A percentile compares a stretch with the other conserved stretches of the same genome.
These are phyloP conservation scores for Pythium pectinolyticum DNA, from an alignment of 352 stramenopile species.

Conservation along the genomic window DNA sequence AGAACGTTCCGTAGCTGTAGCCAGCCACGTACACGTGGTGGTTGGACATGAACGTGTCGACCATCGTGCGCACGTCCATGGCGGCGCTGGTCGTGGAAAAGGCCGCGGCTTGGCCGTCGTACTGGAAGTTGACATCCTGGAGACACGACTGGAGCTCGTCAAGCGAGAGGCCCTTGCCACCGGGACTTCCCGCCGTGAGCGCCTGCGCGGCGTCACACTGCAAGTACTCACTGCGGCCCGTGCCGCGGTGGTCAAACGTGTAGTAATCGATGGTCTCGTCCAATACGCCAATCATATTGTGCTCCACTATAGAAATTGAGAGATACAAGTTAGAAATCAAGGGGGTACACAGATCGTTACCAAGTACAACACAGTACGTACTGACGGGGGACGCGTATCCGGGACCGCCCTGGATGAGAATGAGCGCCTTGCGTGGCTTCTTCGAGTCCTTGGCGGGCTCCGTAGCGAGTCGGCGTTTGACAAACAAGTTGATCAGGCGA, in stretches of 20 bases:
- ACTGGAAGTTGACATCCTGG: conserved; percentile 33
- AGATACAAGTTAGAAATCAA: too few relatives aligned
- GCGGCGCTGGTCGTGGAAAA: conserved; percentile 47
- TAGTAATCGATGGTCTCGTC: too few relatives aligned
- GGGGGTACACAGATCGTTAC: too few relatives aligned
- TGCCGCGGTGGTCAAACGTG: conserved; percentile 51
- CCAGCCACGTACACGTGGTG: conserved; percentile 34
- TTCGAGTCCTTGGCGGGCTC: conserved; percentile 16
- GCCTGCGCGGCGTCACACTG: conserved; percentile 38
- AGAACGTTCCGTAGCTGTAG: conserved; percentile 31
- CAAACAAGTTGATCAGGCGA: conserved; percentile 41
- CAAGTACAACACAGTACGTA: conserved; percentile 2
- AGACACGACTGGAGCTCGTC: conserved; percentile 35
- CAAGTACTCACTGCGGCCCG: conserved; percentile 38
- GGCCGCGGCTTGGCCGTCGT: conserved; percentile 33
- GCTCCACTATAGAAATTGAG: too few relatives aligned
- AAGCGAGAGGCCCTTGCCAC: neutral
- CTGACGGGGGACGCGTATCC: neutral
- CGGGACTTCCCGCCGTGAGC: conserved; percentile 8
- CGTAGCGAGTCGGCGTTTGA: conserved; percentile 37
- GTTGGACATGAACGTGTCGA: conserved; percentile 21
- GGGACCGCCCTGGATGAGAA: conserved; percentile 4
- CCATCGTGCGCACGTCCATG: conserved; percentile 34
- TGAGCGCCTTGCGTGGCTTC: conserved; percentile 7
- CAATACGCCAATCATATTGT: too few relatives aligned